Base-by-base conservation (phyloP, 805 yeast species). In the Ogataea parapolymorpha region DNA sequence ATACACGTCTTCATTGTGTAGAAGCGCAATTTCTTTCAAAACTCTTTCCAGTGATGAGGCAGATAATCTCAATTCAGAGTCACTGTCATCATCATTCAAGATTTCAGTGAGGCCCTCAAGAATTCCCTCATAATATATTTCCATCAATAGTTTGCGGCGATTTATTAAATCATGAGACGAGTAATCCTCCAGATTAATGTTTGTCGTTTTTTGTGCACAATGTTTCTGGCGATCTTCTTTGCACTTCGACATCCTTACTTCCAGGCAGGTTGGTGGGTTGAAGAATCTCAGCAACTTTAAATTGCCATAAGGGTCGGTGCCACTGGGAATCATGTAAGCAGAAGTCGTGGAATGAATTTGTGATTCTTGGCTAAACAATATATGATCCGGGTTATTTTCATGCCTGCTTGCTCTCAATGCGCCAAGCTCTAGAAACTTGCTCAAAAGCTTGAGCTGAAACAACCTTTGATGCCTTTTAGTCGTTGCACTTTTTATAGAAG, bases 251-350 rank as follows among this genome's bases (percentile, higher is more conserved):
- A 20, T 3, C 22, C 9, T 20, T 7, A 20, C 22, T 20, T 20
- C 22, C 22, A 20, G 8, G 22, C 22, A 6, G 6, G 22, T 20
- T 20, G 10, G 22, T 20, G 22, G 22, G 7, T 20, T 23, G 18
- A 7, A 23, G n/a, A 60, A 39, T 23, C 72, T 65, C 54, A 79
- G 82, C 20, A 87, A 64, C 51, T 79, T 79, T 48, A 87, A 61
- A 38, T 79, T 75, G 7, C 79, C 74, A 57, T 64, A 88, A 2
- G 91, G 86, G 46, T 78, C 77, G 0, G 91, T 76, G 2, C 67
- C 68, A 0, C 62, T 55, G 0, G 87, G 80, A 3, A 79, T 50
- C 55, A 82, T 55, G 55, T 82, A 82, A 45, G 71, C 62, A 11
- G 53, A 49, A 0, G 85, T 70, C 32, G 74, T 65, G 8, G 34